These are phyloP conservation scores for Saccharata proteae DNA, from an alignment of 2,329 filamentous ascomycete genomes.

Conservation along the genomic window DNA sequence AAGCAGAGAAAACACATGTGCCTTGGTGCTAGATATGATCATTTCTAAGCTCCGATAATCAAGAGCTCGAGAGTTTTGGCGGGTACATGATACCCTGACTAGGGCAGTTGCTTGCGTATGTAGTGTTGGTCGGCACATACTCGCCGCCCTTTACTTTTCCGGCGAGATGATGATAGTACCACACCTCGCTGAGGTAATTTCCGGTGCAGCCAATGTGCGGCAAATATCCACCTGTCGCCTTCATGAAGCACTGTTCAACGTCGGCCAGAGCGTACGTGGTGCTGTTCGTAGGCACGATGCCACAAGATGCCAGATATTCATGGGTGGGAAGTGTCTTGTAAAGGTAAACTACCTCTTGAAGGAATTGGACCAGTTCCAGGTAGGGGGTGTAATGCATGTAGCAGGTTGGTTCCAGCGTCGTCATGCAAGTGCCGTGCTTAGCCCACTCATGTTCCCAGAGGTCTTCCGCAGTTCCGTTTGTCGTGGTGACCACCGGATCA, in stretches of 20 bases:
- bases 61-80: constrained; percentile 48
- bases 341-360: constrained; percentile 51
- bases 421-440: constrained; percentile 64
- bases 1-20: no score
- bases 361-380: constrained; percentile 58
- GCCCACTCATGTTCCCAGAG: constrained; percentile 63
- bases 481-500: constrained; percentile 6
- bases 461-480: constrained; percentile 34
- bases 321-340: constrained; percentile 58
- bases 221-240: constrained; percentile 36
- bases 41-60: no score
- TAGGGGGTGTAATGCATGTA: constrained; percentile 46
- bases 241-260: constrained; percentile 46
- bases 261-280: constrained; percentile 47
- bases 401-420: constrained; percentile 52
- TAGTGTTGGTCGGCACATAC: constrained; percentile 45
- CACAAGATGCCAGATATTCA: constrained; percentile 47
- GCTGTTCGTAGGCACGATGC: constrained; percentile 41
- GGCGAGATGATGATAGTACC: constrained; percentile 52
- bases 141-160: constrained; percentile 48
- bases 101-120: constrained; percentile 40
- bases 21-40: no score
- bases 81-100: constrained; percentile 50
- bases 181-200: constrained; percentile 40
- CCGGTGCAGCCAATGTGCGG: constrained; percentile 48